A percentile compares a stretch with the other conserved stretches of the same genome.
phyloP scores from a whole-genome alignment of 805 yeast genomes.

The Scheffersomyces stipitis region DNA sequence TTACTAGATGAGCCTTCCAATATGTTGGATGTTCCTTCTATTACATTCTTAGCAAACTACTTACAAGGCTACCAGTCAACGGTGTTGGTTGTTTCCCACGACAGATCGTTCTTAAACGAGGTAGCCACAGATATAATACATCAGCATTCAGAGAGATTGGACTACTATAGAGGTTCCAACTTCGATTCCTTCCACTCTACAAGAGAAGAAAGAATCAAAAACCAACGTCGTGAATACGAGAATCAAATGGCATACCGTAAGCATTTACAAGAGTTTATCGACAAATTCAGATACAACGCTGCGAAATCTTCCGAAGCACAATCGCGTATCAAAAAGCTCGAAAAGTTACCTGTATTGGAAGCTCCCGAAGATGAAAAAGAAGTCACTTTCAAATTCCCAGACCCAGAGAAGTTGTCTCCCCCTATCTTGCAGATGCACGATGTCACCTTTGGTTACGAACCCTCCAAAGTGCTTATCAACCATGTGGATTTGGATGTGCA shows the following conservation, averaged over 20 bases:
- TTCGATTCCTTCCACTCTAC: slow-evolving; percentile 92
- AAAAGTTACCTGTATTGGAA: slow-evolving; percentile 88
- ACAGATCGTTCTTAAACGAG: slow-evolving; percentile 93
- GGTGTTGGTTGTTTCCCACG: slow-evolving; percentile 95
- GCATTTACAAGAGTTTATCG: slow-evolving; percentile 92
- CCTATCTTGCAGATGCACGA: slow-evolving; percentile 88
- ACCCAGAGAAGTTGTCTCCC: slow-evolving; percentile 89
- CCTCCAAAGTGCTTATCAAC: slow-evolving; percentile 60
- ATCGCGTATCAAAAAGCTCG: slow-evolving; percentile 94
- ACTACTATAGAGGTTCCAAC: slow-evolving; percentile 91
- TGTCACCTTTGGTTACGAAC: slow-evolving; percentile 82
- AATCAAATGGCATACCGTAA: slow-evolving; percentile 94
- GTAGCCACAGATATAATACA: slow-evolving; percentile 98
- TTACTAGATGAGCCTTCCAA: slow-evolving; percentile 98
- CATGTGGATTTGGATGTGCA: slow-evolving; percentile 88
- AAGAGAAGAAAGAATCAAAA: slow-evolving; percentile 92
- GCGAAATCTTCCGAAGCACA: slow-evolving; percentile 98
- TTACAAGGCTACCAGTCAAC: slow-evolving; percentile 89
- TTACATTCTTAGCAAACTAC: slow-evolving; percentile 88
- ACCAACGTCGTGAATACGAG: slow-evolving; percentile 91
- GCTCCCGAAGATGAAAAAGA: slow-evolving; percentile 91
- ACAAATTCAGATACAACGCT: slow-evolving; percentile 95
- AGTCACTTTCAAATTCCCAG: slow-evolving; percentile 88
- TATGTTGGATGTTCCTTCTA: slow-evolving; percentile 99
- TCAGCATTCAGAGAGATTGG: slow-evolving; percentile 96